Conservation (phyloP, 148 eudicot species). For the Fagopyrum homotropicum region DNA sequence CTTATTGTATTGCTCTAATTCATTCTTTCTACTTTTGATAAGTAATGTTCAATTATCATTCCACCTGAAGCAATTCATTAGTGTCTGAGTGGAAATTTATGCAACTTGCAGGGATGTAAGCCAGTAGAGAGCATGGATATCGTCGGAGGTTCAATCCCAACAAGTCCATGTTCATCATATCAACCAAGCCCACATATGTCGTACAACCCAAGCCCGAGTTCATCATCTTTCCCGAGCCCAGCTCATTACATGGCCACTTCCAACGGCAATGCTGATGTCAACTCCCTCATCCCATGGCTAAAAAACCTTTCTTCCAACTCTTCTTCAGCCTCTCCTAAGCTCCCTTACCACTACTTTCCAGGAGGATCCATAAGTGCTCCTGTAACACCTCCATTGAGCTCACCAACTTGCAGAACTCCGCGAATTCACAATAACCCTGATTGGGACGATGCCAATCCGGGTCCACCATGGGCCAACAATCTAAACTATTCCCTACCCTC, state of each 20-base stretch:
- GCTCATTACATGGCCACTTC: constrained; percentile 33
- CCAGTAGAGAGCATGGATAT: constrained; percentile 58
- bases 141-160: constrained; percentile 65
- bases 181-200: constrained; percentile 85
- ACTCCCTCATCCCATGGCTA: constrained; percentile 95
- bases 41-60: neutral
- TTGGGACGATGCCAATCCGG: constrained; percentile 47
- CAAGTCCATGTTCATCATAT: constrained; percentile 81
- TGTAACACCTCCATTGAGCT: constrained; percentile 88
- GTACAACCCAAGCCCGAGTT: constrained; percentile 77
- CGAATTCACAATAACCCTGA: constrained; percentile 39
- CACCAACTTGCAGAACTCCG: constrained; percentile 80
- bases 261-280: constrained; percentile 48
- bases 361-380: constrained; percentile 96
- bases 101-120: constrained; percentile 63
- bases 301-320: constrained; percentile 76
- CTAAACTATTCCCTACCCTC: constrained; percentile 54
- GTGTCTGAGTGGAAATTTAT: neutral
- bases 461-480: constrained; percentile 48
- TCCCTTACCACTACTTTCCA: constrained; percentile 59
- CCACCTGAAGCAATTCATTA: neutral
- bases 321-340: constrained; percentile 52
- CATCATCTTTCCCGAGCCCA: constrained; percentile 85
- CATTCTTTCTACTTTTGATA: neutral
- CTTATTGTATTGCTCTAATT: neutral